These are phyloP conservation scores for Melampsora americana DNA, from an alignment of 1,284 basidiomycete species.

Conservation along the genomic window DNA sequence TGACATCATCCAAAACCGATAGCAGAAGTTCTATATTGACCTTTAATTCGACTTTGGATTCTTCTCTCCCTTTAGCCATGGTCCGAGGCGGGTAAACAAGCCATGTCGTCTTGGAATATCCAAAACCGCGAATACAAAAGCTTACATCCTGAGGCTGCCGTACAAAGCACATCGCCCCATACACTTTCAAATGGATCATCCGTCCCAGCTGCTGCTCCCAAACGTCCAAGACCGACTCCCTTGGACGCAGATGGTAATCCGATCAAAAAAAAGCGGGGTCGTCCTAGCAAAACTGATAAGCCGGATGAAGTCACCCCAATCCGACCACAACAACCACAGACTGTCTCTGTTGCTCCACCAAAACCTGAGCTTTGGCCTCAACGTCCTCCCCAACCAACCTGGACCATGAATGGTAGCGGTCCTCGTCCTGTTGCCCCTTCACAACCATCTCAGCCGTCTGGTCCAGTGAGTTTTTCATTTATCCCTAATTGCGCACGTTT, in stretches of 20 bases:
- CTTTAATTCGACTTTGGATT: background rate
- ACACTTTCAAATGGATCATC: background rate
- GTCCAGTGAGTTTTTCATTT: background rate
- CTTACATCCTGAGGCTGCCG: constrained; percentile 14
- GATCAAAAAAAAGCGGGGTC: constrained; percentile 26
- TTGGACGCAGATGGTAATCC: constrained; percentile 23
- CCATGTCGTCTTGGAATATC: constrained; percentile 34
- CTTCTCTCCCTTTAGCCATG: constrained; percentile 11
- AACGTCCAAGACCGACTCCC: background rate
- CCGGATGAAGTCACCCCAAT: background rate
- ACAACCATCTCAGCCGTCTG: background rate
- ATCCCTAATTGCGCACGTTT: background rate
- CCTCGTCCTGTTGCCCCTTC: background rate
- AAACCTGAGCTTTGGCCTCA: background rate
- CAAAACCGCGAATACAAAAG: constrained; percentile 28
- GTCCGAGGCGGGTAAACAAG: constrained; percentile 37
- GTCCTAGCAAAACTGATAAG: constrained; percentile 32
- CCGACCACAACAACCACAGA: background rate
- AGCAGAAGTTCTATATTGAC: background rate
- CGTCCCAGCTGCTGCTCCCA: background rate
- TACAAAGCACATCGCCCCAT: background rate
- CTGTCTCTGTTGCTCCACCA: background rate
- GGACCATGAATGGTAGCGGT: background rate
- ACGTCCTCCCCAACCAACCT: background rate
- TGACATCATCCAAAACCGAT: constrained; percentile 11